These are phyloP conservation scores for Sphagnum contortum DNA, from an alignment of 225 moss, liverwort and hornwort species.

Conservation along the genomic window DNA sequence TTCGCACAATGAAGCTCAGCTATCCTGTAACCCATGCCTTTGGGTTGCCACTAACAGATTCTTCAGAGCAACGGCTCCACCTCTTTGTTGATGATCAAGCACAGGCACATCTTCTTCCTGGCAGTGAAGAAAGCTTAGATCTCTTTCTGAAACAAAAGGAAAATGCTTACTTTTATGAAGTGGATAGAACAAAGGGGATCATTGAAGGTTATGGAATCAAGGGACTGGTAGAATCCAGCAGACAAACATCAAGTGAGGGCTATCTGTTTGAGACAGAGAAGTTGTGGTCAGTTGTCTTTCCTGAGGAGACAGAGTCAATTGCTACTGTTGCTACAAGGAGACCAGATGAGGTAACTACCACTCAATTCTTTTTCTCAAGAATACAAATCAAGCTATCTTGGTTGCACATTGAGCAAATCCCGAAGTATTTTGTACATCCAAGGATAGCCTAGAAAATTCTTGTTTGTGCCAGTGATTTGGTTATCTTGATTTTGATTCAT, in stretches of 20 bases:
- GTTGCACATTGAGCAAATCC: neutral
- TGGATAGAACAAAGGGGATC: slow-evolving; percentile 65
- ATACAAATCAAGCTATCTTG: neutral
- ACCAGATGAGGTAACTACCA: slow-evolving; percentile 64
- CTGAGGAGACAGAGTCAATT: slow-evolving; percentile 70
- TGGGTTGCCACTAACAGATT: slow-evolving; percentile 65
- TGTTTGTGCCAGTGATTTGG: too few relatives aligned
- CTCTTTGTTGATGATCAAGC: slow-evolving; percentile 60
- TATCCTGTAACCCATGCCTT: slow-evolving; percentile 56
- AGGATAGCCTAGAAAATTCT: too few relatives aligned
- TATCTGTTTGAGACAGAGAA: slow-evolving; percentile 59
- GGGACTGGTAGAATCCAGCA: slow-evolving; percentile 25
- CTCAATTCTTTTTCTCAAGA: neutral
- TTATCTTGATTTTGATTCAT: too few relatives aligned
- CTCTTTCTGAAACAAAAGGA: slow-evolving; percentile 51
- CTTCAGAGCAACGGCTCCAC: slow-evolving; percentile 77
- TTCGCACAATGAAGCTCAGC: slow-evolving; percentile 49
- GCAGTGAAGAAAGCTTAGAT: slow-evolving; percentile 65
- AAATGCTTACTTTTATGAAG: slow-evolving; percentile 62
- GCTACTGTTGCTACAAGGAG: slow-evolving; percentile 70
- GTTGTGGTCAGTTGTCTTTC: slow-evolving; percentile 86
- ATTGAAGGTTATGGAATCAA: slow-evolving; percentile 67
- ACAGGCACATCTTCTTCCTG: slow-evolving; percentile 71
- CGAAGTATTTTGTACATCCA: too few relatives aligned
- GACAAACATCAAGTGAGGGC: slow-evolving; percentile 39